Percentiles rank a stretch among this genome's conserved stretches.
Evolutionary conservation across 768 basidiomycete species (phyloP).

Genomic region (Holtermannia corniformis): DNA sequence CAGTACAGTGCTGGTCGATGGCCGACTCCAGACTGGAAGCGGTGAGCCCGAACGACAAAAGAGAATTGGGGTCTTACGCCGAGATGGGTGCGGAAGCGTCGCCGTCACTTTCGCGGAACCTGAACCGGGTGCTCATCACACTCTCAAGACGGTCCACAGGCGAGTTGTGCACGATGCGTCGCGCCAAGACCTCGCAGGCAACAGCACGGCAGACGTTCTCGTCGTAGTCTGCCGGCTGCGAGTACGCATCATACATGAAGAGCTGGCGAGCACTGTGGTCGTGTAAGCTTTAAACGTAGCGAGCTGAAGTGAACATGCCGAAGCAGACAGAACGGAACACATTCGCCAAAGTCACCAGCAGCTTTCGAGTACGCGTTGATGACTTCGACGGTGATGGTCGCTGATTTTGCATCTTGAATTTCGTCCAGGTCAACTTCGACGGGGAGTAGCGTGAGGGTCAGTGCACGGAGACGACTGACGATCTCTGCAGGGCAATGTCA

Average conservation of each 20-base stretch:
- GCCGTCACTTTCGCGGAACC: slow-evolving; percentile 62
- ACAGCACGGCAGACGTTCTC: slow-evolving; percentile 73
- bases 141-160: slow-evolving; percentile 55
- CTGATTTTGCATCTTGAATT: slow-evolving; percentile 67
- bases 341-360: slow-evolving; percentile 79
- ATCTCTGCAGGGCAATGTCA: slow-evolving; percentile 52
- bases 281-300: slow-evolving; percentile 45
- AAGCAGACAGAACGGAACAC: slow-evolving; percentile 47
- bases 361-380: slow-evolving; percentile 65
- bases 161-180: slow-evolving; percentile 57
- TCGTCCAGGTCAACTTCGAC: slow-evolving; percentile 61
- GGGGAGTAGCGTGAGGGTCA: slow-evolving; percentile 67
- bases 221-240: slow-evolving; percentile 73
- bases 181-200: slow-evolving; percentile 38
- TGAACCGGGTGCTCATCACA: slow-evolving; percentile 71
- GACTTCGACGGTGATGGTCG: slow-evolving; percentile 67
- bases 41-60: slow-evolving; percentile 31
- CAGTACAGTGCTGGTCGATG: slow-evolving; percentile 76
- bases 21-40: slow-evolving; percentile 74
- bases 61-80: slow-evolving; percentile 1
- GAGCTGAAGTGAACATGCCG: slow-evolving; percentile 52
- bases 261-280: slow-evolving; percentile 54
- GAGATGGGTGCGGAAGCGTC: slow-evolving; percentile 45
- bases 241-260: slow-evolving; percentile 72
- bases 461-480: slow-evolving; percentile 63